phyloP scores from a whole-genome alignment of 306 rosid species.

The Pachyrhizus erosus region DNA sequence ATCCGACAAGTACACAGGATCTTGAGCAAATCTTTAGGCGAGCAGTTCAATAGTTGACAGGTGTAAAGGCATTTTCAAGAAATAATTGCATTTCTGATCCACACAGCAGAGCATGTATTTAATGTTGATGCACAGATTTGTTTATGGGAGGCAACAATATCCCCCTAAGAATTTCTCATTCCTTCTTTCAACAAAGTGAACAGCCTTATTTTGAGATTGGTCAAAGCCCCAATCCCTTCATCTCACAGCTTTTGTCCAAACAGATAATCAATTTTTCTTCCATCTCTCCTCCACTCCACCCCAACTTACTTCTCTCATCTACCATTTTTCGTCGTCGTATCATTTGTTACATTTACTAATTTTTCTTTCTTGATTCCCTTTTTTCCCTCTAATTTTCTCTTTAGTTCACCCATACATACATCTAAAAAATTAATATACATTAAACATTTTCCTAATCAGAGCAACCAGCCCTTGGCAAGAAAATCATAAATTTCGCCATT shows the following conservation, averaged over 20 bases:
- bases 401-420: not conserved
- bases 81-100: constrained; percentile 4
- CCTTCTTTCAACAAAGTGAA: not conserved
- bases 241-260: not conserved
- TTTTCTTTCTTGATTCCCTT: no score
- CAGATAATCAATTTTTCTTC: not conserved
- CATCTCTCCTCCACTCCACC: not conserved
- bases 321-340: no score
- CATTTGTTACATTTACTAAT: no score
- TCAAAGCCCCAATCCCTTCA: not conserved
- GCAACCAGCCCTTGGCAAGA: not conserved
- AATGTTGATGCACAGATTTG: not conserved
- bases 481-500: not conserved
- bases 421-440: not conserved
- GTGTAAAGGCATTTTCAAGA: constrained; percentile 4
- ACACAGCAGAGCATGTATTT: constrained; percentile 13
- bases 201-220: not conserved
- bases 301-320: no score
- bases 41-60: constrained; percentile 17
- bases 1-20: constrained; percentile 11
- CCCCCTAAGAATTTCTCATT: not conserved
- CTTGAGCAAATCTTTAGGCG: not conserved
- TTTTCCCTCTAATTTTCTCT: no score
- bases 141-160: not conserved
- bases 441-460: not conserved